A percentile compares a stretch with the other conserved stretches of the same genome.
phyloP scores from a whole-genome alignment of 2,329 filamentous ascomycete genomes.

The Bipolaris cookei region DNA sequence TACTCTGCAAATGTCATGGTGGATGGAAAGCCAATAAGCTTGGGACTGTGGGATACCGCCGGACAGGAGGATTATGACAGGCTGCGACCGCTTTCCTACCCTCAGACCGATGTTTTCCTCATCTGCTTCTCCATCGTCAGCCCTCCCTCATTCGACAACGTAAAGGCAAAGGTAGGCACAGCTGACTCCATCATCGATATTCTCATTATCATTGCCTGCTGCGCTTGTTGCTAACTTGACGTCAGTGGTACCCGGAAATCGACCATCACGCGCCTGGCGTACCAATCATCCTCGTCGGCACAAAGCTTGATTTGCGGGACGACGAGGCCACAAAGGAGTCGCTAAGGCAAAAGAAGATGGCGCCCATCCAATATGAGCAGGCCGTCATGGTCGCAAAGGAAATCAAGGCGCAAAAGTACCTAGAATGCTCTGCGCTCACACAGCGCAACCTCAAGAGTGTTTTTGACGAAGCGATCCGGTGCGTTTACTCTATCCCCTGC shows the following conservation, averaged over 20 bases:
- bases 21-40: constrained; percentile 94
- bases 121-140: constrained; percentile 99
- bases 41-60: constrained; percentile 97
- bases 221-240: constrained; percentile 24
- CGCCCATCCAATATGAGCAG: constrained; percentile 94
- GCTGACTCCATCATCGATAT: constrained; percentile 25
- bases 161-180: constrained; percentile 88
- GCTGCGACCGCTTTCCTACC: constrained; percentile 92
- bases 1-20: constrained; percentile 99
- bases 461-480: constrained; percentile 98
- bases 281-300: constrained; percentile 95
- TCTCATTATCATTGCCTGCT: not conserved
- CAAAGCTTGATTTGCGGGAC: constrained; percentile 94
- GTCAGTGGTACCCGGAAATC: constrained; percentile 95
- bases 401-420: constrained; percentile 94
- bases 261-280: constrained; percentile 95
- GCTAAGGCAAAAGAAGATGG: constrained; percentile 90
- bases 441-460: constrained; percentile 98
- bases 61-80: constrained; percentile 99
- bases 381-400: constrained; percentile 88
- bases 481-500: constrained; percentile 46
- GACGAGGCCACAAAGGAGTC: constrained; percentile 81
- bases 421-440: constrained; percentile 96
- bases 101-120: constrained; percentile 96
- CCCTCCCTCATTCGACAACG: constrained; percentile 98